Evolutionary conservation across 176 grass and related monocot species (phyloP).

Genomic region (Hsuehochloa calcarea): DNA sequence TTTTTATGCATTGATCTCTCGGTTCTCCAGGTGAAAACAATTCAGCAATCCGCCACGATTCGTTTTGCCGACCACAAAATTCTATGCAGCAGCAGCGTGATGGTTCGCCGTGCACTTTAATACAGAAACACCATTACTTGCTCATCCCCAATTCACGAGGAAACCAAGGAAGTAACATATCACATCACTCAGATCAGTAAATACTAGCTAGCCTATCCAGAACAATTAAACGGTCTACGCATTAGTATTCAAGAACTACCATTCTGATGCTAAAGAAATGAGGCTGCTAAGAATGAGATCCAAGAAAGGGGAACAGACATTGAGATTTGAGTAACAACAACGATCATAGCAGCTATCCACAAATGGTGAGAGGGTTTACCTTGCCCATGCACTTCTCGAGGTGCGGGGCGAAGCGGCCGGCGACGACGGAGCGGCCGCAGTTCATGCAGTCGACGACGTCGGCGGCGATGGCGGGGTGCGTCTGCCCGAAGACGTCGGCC

Average conservation of each 20-base stretch:
- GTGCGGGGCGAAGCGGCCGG: slow-evolving; percentile 92
- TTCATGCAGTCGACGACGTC: slow-evolving; percentile 92
- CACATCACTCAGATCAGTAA: slow-evolving; percentile 1
- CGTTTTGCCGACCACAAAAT: neutral
- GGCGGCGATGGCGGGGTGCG: slow-evolving; percentile 67
- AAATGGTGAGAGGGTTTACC: slow-evolving; percentile 26
- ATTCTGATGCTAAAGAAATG: neutral
- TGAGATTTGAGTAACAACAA: neutral
- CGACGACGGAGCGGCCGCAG: slow-evolving; percentile 68
- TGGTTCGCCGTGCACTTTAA: neutral
- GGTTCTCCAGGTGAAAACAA: neutral
- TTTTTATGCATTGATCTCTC: neutral
- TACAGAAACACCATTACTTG: neutral
- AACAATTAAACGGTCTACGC: neutral
- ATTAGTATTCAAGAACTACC: neutral
- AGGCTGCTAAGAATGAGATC: neutral
- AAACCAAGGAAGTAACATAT: slow-evolving; percentile 1
- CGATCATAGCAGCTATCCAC: neutral
- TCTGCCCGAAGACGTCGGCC: slow-evolving; percentile 79
- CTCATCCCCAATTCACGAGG: neutral
- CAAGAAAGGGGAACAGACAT: neutral
- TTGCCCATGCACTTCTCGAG: slow-evolving; percentile 99
- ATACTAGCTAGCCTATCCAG: neutral
- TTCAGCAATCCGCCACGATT: neutral
- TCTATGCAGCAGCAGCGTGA: neutral